These are phyloP conservation scores for Spiromastix sp. DNA, from an alignment of 2,329 filamentous ascomycete species.

Conservation along the genomic window DNA sequence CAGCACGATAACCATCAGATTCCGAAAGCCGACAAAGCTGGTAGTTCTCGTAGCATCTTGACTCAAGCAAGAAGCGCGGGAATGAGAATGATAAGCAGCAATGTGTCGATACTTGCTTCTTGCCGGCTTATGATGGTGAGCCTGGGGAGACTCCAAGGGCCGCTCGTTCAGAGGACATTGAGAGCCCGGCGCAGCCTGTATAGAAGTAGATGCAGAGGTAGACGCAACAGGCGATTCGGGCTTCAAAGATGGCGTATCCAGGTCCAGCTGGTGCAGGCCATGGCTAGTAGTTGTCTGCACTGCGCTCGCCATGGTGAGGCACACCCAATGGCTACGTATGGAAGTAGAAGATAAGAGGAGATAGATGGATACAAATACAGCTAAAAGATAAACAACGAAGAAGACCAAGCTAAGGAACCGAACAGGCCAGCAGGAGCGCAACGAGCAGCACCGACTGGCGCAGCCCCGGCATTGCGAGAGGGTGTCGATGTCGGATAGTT, in stretches of 20 bases:
- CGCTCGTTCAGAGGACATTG: too few species aligned
- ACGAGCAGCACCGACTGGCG: too few species aligned
- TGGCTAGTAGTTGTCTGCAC: constrained; percentile 19
- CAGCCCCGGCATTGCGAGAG: too few species aligned
- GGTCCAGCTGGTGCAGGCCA: too few species aligned
- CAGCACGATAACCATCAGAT: constrained; percentile 89
- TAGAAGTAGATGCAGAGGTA: too few species aligned
- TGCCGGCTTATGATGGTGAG: constrained; percentile 11
- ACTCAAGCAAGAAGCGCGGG: constrained; percentile 70
- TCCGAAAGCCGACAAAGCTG: constrained; percentile 88
- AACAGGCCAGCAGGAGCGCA: background rate
- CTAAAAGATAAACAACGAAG: too few species aligned
- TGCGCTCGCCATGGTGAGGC: constrained; percentile 25
- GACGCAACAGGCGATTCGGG: too few species aligned
- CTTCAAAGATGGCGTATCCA: constrained; percentile 19
- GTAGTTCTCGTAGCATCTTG: constrained; percentile 65
- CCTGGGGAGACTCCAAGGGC: background rate
- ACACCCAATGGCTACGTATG: too few species aligned
- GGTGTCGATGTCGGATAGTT: too few species aligned
- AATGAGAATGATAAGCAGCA: constrained; percentile 67
- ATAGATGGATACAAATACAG: too few species aligned
- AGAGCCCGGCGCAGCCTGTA: background rate
- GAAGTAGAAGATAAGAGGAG: background rate
- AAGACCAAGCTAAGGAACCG: constrained; percentile 3
- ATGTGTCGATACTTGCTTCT: constrained; percentile 80